These are phyloP conservation scores for Acer campestre DNA, from an alignment of 345 rosid species.

Conservation along the genomic window DNA sequence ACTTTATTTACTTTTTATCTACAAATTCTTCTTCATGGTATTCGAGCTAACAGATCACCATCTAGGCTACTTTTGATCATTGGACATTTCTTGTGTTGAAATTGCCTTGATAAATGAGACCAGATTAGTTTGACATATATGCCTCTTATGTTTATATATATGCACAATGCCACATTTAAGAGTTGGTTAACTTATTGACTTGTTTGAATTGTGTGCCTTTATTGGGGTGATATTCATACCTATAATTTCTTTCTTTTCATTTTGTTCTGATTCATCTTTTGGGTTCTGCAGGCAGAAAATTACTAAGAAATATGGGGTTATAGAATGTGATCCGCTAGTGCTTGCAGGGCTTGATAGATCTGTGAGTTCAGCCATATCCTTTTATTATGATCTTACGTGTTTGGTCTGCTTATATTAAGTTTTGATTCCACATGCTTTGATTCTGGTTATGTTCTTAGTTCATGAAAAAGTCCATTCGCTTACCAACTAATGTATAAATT, in stretches of 20 bases:
- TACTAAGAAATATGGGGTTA: conserved; percentile 73
- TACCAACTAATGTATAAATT: not conserved
- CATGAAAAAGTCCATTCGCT: not conserved
- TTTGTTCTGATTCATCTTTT: conserved; percentile 12
- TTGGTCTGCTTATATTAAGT: not conserved
- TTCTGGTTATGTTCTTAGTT: conserved; percentile 3
- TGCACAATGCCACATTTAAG: conserved; percentile 10
- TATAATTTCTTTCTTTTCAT: not conserved
- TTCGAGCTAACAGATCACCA: not conserved
- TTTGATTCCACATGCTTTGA: conserved; percentile 9
- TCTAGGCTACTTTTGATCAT: not conserved
- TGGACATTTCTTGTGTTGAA: conserved; percentile 10
- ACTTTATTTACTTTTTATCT: conserved; percentile 2
- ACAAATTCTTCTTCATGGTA: not conserved
- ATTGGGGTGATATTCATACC: conserved; percentile 1
- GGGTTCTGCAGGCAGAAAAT: conserved; percentile 58
- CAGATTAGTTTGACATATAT: not conserved
- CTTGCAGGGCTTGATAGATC: conserved; percentile 74
- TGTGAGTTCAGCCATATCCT: conserved; percentile 54
- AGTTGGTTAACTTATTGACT: conserved; percentile 3
- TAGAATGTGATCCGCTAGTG: conserved; percentile 82
- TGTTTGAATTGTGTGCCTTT: not conserved
- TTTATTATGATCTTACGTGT: conserved; percentile 10
- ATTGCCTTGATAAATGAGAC: conserved; percentile 10
- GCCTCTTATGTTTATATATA: not conserved